Evolutionary conservation across 306 rosid genomes (phyloP).

Genomic region (Trifolium subterraneum): DNA sequence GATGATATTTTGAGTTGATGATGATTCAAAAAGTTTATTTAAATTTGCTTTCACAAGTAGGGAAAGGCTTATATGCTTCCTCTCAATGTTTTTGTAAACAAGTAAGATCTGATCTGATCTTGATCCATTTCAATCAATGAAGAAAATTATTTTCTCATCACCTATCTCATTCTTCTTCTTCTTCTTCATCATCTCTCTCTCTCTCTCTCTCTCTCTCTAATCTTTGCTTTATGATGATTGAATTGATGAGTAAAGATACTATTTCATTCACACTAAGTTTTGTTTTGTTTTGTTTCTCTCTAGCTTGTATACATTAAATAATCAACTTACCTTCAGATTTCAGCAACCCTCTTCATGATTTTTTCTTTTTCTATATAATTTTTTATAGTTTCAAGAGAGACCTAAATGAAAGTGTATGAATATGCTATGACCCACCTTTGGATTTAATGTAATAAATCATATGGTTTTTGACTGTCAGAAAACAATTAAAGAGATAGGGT

Average conservation of each 20-base stretch:
- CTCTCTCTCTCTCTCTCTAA: neutral
- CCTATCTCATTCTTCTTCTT: neutral
- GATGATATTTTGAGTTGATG: constrained; percentile 38
- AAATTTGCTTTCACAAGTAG: constrained; percentile 28
- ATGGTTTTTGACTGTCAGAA: constrained; percentile 38
- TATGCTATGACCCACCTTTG: constrained; percentile 29
- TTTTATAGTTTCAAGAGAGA: neutral
- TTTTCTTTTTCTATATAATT: neutral
- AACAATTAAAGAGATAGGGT: constrained; percentile 32
- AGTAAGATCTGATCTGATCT: constrained; percentile 46
- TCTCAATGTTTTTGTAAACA: constrained; percentile 45
- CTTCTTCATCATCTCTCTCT: neutral
- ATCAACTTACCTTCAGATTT: constrained; percentile 12
- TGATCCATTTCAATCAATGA: constrained; percentile 49
- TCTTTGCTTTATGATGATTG: constrained; percentile 1
- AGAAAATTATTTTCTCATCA: constrained; percentile 42
- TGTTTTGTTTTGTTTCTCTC: constrained; percentile 4
- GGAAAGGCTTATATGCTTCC: no score
- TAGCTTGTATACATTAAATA: neutral
- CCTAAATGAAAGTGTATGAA: neutral
- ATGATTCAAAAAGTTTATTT: constrained; percentile 41
- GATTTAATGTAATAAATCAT: neutral
- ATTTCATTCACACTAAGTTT: neutral
- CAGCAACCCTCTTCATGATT: constrained; percentile 10
- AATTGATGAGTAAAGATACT: constrained; percentile 16